Conservation (phyloP, 2,329 filamentous ascomycete species). For the Penicillium sp. region DNA sequence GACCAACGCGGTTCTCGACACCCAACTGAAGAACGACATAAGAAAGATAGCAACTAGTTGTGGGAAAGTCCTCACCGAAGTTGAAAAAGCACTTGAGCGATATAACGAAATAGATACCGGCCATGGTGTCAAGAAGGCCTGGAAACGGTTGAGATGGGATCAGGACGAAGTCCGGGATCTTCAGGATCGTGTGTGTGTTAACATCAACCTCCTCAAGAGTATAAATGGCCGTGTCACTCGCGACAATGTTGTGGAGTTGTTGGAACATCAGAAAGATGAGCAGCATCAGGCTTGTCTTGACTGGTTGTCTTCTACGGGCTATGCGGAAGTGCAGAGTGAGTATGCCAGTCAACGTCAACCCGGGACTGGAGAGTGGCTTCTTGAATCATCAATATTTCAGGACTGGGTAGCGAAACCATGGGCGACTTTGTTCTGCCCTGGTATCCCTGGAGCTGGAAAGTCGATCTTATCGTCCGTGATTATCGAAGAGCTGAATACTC, state of each 20-base stretch:
- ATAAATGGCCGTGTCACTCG: slow-evolving; percentile 1
- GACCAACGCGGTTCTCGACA: background rate
- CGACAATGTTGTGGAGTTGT: background rate
- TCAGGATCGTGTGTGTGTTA: background rate
- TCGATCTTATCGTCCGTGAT: background rate
- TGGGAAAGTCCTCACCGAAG: background rate
- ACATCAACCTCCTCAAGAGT: slow-evolving; percentile 1
- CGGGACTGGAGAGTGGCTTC: background rate
- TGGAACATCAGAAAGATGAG: background rate
- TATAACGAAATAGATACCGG: background rate
- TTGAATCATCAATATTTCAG: background rate
- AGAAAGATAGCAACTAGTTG: background rate
- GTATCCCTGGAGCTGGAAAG: slow-evolving; percentile 2
- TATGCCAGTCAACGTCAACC: background rate
- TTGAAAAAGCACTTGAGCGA: background rate
- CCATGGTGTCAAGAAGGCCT: slow-evolving; percentile 4
- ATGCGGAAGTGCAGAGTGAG: background rate
- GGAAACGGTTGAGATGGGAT: slow-evolving; percentile 6
- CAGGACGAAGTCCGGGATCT: background rate
- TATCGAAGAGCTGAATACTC: background rate
- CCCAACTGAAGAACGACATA: background rate
- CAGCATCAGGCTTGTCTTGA: slow-evolving; percentile 1
- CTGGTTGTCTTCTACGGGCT: background rate
- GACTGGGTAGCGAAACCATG: background rate
- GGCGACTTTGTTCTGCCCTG: background rate